Base-by-base conservation (phyloP, 2,329 filamentous ascomycete species). In the Alternaria rosae region DNA sequence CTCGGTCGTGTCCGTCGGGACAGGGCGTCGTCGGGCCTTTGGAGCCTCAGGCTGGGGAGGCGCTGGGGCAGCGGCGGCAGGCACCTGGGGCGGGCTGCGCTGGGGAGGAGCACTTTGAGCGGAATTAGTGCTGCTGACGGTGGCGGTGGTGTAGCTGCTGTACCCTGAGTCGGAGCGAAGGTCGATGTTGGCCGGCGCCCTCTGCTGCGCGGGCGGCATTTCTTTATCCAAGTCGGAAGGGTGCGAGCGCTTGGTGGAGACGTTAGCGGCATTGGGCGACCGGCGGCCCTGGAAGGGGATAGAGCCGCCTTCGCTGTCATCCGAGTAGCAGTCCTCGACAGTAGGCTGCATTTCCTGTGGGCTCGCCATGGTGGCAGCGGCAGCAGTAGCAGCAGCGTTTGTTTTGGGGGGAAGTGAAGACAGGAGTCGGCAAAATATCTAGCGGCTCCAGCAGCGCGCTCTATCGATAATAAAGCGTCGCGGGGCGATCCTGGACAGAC, bases 111-210 rank as follows among this genome's bases (percentile, higher is more conserved):
- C 70, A 76, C 78, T 80, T 79, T 81, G 81, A 67, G 77, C 81
- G 73, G 84, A 84, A 82, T 85, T 79, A 83, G 83, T 82, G 80
- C 84, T 83, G 72, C 76, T 79, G 77, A 83, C 80, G 64, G 84
- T 84, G 66, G 84, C 82, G 68, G 82, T 82, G 70, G 85, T 86
- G 72, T 84, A 83, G 80, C 86, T 88, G 66, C 85, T 88, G 81
- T 88, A 88, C 70, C 87, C 87, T 68, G 86, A 88, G 78, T 89
- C 87, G 78, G 84, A 87, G 69, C 83, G 82, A 72, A 81, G 79
- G 76, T 87, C 84, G 62, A 80, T 78, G 68, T 77, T 76, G 65
- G 68, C 57, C 38, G 64, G 62, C 60, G 67, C 69, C 60, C 70
- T 70, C 51, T 74, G 69, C 41, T 60, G 60, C 23, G 54, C 62